Evolutionary conservation across 2,329 filamentous ascomycete genomes (phyloP), one percentile per base, ranked within the genome.

Genomic region (Capronia epimyces): DNA sequence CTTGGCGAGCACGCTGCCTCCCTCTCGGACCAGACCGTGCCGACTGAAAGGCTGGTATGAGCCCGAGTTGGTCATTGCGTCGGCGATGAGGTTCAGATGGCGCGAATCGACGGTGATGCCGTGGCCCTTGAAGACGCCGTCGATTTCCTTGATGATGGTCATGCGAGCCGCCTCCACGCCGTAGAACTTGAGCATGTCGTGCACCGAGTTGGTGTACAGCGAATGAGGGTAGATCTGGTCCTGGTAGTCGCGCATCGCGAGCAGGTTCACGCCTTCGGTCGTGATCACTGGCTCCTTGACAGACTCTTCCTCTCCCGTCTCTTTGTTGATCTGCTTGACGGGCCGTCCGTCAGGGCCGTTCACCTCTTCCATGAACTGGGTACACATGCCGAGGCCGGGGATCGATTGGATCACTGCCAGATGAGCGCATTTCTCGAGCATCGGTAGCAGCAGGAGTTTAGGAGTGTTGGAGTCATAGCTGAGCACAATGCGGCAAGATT

Each of bases 31-130:
- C 34, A 98, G 75, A 1, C 91, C 93, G 65, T 87, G 94, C 43
- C 93, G 86, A 71, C 88, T 95, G 73, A 98, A 98, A 1, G 93
- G 84, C 42, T 83, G 86, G 72, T 94, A 98, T 1, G 82, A 83
- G 59, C 93, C 93, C 53, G 83, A 84, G 46, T 91, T 81, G n/a
- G 93, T 98, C 93, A 98, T 98, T 68, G 89, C 89, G 68, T 98
- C 93, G 41, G 87, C 91, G 62, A 98, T 97, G 60, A 98, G 78
- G 71, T 93, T 96, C 60, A 98, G 72, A 73, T 98, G 94, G 46
- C 93, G 83, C 59, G 86, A 83, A 67, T 98, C 90, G 46, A 98
- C 93, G 53, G 78, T 80, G 73, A 98, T 98, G 64, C 87, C 87
- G 81, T 98, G 91, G 65, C 85, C 84, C 43, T 79, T 77, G 76